Percentiles rank a stretch among this genome's conserved stretches.
Conservation (phyloP, 192 early-diverging fungal species). For the Backusella parvicylindrica region DNA sequence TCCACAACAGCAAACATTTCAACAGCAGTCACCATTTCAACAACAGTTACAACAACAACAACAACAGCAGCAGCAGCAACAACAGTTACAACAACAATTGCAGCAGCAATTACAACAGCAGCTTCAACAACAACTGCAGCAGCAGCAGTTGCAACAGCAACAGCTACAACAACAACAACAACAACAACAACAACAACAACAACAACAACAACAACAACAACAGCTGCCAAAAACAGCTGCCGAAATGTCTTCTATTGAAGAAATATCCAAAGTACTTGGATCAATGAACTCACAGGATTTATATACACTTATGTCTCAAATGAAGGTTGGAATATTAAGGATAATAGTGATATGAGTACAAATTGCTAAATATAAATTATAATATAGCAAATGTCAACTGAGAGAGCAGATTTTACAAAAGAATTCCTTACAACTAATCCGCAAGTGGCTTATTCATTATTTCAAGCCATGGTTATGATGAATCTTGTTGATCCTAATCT, state of each 20-base stretch:
- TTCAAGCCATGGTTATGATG: conserved; percentile 80
- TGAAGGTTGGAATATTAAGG: conserved; percentile 48
- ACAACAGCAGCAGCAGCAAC: background rate
- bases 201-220: conserved; percentile 16
- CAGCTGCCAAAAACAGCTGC: background rate
- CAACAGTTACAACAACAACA: background rate
- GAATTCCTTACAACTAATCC: conserved; percentile 71
- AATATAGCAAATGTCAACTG: conserved; percentile 49
- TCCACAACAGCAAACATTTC: background rate
- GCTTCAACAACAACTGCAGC: background rate
- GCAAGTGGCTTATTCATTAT: conserved; percentile 78
- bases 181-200: background rate
- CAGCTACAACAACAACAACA: background rate
- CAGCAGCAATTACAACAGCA: background rate
- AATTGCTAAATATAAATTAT: background rate
- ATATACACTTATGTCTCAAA: conserved; percentile 58
- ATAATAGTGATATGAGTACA: background rate
- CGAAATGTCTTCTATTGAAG: conserved; percentile 32
- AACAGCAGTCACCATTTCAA: background rate
- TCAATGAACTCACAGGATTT: conserved; percentile 59
- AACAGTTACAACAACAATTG: background rate
- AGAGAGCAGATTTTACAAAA: conserved; percentile 60
- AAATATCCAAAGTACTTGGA: conserved; percentile 52
- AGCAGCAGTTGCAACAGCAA: background rate
- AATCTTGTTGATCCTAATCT: conserved; percentile 70